Evolutionary conservation across 2,329 filamentous ascomycete species (phyloP).

Genomic region (Trichoderma aggressivum): DNA sequence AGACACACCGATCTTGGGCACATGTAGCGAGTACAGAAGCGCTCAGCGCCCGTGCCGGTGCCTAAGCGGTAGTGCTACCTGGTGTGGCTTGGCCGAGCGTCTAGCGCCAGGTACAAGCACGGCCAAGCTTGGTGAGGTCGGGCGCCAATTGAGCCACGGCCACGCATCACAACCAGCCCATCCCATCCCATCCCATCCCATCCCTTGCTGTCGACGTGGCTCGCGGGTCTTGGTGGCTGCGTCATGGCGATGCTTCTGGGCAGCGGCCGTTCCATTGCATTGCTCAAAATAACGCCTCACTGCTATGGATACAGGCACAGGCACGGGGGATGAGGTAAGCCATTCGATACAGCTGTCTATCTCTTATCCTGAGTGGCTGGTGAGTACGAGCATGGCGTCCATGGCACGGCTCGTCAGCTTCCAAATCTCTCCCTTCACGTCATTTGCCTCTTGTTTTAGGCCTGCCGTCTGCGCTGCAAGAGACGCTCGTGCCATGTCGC

Average conservation of each 20-base stretch:
- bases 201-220: constrained; percentile 13
- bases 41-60: neutral
- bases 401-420: neutral
- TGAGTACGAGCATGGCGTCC: neutral
- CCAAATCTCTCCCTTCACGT: neutral
- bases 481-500: neutral
- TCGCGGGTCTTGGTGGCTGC: constrained; percentile 1
- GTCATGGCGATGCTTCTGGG: neutral
- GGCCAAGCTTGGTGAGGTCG: neutral
- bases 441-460: neutral
- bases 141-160: constrained; percentile 10
- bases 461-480: neutral
- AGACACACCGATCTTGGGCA: neutral
- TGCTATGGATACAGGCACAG: neutral
- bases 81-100: neutral
- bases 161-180: neutral
- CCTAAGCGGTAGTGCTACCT: neutral
- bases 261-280: too few species aligned
- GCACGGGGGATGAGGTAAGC: neutral
- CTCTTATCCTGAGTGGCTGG: neutral
- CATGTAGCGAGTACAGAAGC: neutral
- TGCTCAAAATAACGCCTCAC: neutral
- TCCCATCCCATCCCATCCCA: neutral
- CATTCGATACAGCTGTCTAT: neutral
- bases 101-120: constrained; percentile 14